Percentiles rank a stretch among this genome's conserved stretches.
Evolutionary conservation across 163 green algal species (phyloP).

Genomic region (Chloroidium sp.): DNA sequence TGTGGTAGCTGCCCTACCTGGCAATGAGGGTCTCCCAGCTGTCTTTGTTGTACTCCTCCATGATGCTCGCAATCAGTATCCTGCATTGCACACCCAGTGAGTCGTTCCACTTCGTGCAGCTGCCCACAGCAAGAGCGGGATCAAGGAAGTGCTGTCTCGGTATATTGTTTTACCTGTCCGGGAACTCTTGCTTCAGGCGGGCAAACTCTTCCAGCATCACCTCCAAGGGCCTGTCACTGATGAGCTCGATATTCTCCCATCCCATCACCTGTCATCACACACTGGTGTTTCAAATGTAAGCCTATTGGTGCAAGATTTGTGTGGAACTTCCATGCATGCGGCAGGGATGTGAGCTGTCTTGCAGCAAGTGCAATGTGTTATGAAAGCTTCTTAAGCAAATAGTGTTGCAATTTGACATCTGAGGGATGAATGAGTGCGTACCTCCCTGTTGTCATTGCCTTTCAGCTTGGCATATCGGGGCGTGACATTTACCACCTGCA

Average conservation of each 20-base stretch:
- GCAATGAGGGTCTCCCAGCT: conserved; percentile 91
- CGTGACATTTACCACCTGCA: conserved; percentile 82
- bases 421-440: not conserved
- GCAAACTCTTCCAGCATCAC: conserved; percentile 89
- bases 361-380: too few relatives aligned
- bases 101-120: too few relatives aligned
- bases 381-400: too few relatives aligned
- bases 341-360: too few relatives aligned
- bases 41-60: conserved; percentile 82
- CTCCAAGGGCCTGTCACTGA: conserved; percentile 85
- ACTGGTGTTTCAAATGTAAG: not conserved
- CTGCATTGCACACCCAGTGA: conserved; percentile 10
- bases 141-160: not conserved
- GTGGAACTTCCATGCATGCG: not conserved
- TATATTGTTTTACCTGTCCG: conserved; percentile 37
- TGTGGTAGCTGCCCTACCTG: too few relatives aligned
- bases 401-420: too few relatives aligned
- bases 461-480: conserved; percentile 90
- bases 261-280: conserved; percentile 65
- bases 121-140: too few relatives aligned
- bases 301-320: not conserved
- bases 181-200: conserved; percentile 82
- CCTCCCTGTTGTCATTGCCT: conserved; percentile 35
- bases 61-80: conserved; percentile 93
- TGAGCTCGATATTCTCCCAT: conserved; percentile 96